Evolutionary conservation across 495 filamentous ascomycete genomes (phyloP).

Genomic region (Tuber microsphaerosporum): DNA sequence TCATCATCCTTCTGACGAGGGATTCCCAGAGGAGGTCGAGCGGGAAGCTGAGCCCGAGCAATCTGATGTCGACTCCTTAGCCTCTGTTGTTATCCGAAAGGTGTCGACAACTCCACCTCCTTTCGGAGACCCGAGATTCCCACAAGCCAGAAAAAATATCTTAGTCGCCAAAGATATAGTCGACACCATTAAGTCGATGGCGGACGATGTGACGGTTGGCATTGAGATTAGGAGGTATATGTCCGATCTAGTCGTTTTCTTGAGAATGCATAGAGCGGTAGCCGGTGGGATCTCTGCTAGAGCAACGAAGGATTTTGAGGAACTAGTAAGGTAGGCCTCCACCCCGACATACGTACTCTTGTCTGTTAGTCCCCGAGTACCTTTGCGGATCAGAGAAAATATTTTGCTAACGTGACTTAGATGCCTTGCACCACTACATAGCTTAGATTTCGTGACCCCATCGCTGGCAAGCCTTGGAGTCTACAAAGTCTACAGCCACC

Average conservation of each 20-base stretch:
- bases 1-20: constrained; percentile 67
- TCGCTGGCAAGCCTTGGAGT: constrained; percentile 74
- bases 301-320: constrained; percentile 69
- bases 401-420: constrained; percentile 34
- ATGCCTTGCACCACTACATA: constrained; percentile 75
- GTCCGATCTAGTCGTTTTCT: constrained; percentile 74
- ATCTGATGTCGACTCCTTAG: constrained; percentile 41
- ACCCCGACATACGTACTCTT: not conserved
- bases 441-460: constrained; percentile 72
- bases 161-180: constrained; percentile 19
- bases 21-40: constrained; percentile 64
- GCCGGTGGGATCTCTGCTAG: constrained; percentile 65
- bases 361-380: constrained; percentile 4
- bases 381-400: not conserved
- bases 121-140: constrained; percentile 40
- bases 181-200: constrained; percentile 25
- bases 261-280: constrained; percentile 78
- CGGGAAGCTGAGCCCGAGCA: constrained; percentile 42
- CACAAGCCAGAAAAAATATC: constrained; percentile 33
- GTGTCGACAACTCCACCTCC: constrained; percentile 36
- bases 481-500: constrained; percentile 83
- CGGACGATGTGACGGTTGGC: constrained; percentile 41
- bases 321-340: constrained; percentile 54
- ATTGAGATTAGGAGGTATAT: constrained; percentile 72
- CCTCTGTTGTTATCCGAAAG: constrained; percentile 43